Evolutionary conservation across 2,329 filamentous ascomycete genomes (phyloP).

Genomic region (Cadophora sp.): DNA sequence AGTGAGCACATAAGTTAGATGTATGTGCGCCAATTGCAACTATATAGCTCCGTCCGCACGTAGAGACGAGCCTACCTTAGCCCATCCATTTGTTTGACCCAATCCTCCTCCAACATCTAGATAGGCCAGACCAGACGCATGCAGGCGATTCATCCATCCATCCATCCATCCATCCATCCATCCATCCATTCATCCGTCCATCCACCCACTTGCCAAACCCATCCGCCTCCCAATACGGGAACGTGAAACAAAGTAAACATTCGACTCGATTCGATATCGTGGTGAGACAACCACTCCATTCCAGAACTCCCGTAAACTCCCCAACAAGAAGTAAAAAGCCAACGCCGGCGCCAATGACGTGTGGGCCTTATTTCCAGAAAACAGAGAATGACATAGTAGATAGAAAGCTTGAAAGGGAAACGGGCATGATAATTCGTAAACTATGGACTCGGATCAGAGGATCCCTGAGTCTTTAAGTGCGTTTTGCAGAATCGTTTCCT

Average conservation of each 20-base stretch:
- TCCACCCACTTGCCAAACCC: background rate
- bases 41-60: background rate
- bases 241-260: background rate
- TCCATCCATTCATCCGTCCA: background rate
- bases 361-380: slow-evolving; percentile 31
- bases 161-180: background rate
- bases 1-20: slow-evolving; percentile 2
- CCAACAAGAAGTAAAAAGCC: slow-evolving; percentile 23
- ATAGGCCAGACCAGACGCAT: background rate
- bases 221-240: background rate
- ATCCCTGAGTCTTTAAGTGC: slow-evolving; percentile 98
- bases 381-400: slow-evolving; percentile 18
- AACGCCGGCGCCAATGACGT: slow-evolving; percentile 40
- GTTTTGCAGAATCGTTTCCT: slow-evolving; percentile 98
- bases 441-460: slow-evolving; percentile 60
- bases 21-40: background rate
- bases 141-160: background rate
- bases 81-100: too few species aligned
- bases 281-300: slow-evolving; percentile 38
- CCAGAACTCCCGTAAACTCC: slow-evolving; percentile 32
- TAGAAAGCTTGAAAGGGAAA: slow-evolving; percentile 9
- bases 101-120: background rate
- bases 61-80: background rate
- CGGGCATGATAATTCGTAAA: slow-evolving; percentile 35
- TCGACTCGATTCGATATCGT: slow-evolving; percentile 23